Evolutionary conservation across 495 filamentous ascomycete species (phyloP).

Genomic region (Hyaloscypha bicolor): DNA sequence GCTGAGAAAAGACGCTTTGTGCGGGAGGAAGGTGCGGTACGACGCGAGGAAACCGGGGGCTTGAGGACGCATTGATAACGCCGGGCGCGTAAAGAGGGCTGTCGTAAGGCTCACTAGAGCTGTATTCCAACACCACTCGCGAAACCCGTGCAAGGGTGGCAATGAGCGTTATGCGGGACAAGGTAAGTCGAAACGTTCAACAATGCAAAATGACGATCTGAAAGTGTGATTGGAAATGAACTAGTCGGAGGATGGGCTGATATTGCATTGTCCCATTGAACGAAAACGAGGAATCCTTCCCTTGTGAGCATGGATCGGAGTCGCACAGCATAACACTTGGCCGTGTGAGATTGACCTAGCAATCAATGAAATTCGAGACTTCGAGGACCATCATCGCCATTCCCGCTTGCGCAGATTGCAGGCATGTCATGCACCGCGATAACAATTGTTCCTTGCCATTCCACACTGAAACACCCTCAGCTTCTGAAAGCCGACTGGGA

Average conservation of each 20-base stretch:
- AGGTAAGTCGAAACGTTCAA: slow-evolving; percentile 20
- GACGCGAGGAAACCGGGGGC: slow-evolving; percentile 31
- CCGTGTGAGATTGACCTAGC: background rate
- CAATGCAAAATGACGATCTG: slow-evolving; percentile 12
- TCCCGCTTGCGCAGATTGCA: slow-evolving; percentile 26
- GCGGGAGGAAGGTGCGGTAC: slow-evolving; percentile 34
- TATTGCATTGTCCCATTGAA: slow-evolving; percentile 17
- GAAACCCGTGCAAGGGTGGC: slow-evolving; percentile 28
- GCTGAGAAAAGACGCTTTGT: slow-evolving; percentile 11
- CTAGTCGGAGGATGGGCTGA: slow-evolving; percentile 24
- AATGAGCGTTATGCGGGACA: slow-evolving; percentile 30
- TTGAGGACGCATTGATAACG: slow-evolving; percentile 22
- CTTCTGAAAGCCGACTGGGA: slow-evolving; percentile 38
- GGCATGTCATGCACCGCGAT: slow-evolving; percentile 33
- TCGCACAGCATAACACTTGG: slow-evolving; percentile 23
- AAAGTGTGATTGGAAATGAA: slow-evolving; percentile 16
- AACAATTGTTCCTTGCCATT: slow-evolving; percentile 18
- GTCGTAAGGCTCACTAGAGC: slow-evolving; percentile 28
- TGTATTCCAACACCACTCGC: slow-evolving; percentile 18
- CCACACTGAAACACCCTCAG: slow-evolving; percentile 27
- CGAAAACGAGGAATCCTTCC: slow-evolving; percentile 14
- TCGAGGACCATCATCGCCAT: slow-evolving; percentile 6
- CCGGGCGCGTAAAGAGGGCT: slow-evolving; percentile 35
- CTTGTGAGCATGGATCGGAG: slow-evolving; percentile 1
- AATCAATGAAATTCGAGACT: slow-evolving; percentile 1